Conservation (phyloP, 2,329 filamentous ascomycete genomes). For the Diaporthe vaccinii region DNA sequence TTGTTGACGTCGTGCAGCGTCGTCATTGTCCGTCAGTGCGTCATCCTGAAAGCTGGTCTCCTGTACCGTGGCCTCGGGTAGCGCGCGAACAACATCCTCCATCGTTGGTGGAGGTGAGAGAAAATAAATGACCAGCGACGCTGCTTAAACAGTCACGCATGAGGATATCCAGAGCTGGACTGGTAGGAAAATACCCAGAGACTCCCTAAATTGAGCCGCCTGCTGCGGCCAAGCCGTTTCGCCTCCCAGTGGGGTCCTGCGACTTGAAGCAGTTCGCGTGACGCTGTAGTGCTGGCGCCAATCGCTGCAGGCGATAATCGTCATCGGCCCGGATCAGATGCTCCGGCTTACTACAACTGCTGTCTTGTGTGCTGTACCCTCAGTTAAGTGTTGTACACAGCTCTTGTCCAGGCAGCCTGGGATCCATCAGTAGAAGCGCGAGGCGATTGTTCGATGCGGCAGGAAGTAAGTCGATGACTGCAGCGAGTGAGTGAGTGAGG, state of each 20-base stretch:
- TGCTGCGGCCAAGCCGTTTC: background rate
- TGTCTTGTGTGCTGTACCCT: background rate
- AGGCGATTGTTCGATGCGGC: background rate
- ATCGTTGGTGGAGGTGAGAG: background rate
- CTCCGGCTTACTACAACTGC: background rate
- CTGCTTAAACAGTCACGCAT: background rate
- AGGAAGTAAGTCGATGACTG: background rate
- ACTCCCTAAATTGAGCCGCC: background rate
- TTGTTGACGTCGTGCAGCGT: background rate
- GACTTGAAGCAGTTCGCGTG: background rate
- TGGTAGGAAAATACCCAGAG: background rate
- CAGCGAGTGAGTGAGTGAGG: background rate
- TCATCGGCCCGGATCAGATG: slow-evolving; percentile 21
- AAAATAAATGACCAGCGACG: background rate
- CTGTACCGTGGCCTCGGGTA: slow-evolving; percentile 41
- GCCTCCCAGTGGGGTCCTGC: background rate
- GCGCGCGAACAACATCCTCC: slow-evolving; percentile 31
- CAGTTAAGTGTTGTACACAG: too few species aligned
- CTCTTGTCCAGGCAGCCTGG: background rate
- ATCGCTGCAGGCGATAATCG: background rate
- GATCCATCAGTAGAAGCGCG: background rate
- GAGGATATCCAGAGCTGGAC: background rate
- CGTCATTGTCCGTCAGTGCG: slow-evolving; percentile 28
- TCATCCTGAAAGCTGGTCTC: slow-evolving; percentile 44
- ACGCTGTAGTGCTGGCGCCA: background rate